phyloP scores from a whole-genome alignment of 495 filamentous ascomycete genomes.

The Penicillium pulvis region DNA sequence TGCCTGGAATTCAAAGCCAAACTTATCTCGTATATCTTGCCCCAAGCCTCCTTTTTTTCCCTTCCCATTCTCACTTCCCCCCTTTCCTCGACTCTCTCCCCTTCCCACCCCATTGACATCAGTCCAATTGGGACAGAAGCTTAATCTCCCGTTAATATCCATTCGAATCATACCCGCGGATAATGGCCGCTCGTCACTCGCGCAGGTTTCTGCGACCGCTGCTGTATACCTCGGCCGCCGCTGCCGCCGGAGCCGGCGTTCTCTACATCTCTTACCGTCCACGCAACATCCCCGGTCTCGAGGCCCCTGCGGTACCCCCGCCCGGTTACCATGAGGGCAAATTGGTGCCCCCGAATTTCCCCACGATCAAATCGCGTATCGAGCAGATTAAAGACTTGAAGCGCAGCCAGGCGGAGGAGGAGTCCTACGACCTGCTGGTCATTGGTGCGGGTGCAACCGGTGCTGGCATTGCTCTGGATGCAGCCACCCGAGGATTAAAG shows the following conservation, averaged over 20 bases:
- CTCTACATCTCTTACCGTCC: conserved; percentile 82
- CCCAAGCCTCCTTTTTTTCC: background rate
- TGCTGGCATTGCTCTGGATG: conserved; percentile 90
- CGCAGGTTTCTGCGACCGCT: conserved; percentile 59
- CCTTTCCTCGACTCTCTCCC: background rate
- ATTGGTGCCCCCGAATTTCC: conserved; percentile 80
- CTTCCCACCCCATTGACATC: background rate
- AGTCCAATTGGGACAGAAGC: background rate
- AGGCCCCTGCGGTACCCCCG: conserved; percentile 77
- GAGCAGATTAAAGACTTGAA: conserved; percentile 58
- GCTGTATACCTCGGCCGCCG: conserved; percentile 62
- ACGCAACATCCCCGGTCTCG: conserved; percentile 80
- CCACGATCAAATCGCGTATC: conserved; percentile 67
- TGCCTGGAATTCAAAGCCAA: too few relatives aligned
- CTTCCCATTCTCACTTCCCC: background rate
- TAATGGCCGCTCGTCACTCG: conserved; percentile 62
- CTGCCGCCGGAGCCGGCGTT: conserved; percentile 58
- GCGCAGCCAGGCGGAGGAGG: conserved; percentile 34
- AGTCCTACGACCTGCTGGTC: conserved; percentile 81
- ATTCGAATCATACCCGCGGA: conserved; percentile 20
- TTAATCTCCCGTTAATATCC: background rate
- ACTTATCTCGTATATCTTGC: background rate
- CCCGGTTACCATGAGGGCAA: conserved; percentile 79
- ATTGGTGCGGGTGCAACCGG: conserved; percentile 95
- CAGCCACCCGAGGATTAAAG: conserved; percentile 86